Conservation (phyloP, 345 rosid genomes). For the Capsella bursapastoris region DNA sequence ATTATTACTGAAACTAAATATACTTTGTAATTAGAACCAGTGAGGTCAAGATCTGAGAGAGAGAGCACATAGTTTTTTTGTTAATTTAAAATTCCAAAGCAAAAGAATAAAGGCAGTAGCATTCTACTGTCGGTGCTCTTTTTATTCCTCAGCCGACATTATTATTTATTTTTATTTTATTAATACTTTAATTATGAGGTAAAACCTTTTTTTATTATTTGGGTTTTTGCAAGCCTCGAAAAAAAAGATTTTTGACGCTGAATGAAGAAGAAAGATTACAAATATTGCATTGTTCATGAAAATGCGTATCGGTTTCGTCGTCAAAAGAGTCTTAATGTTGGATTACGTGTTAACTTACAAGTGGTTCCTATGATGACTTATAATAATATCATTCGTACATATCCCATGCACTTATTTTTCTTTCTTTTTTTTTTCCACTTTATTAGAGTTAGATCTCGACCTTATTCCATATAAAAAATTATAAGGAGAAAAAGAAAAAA, state of each 20-base stretch:
- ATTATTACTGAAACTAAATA: background rate
- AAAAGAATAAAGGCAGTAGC: constrained; percentile 40
- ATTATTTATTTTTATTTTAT: background rate
- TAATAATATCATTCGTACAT: background rate
- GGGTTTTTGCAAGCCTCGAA: background rate
- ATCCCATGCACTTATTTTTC: constrained; percentile 34
- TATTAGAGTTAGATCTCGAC: constrained; percentile 5
- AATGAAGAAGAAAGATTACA: constrained; percentile 1
- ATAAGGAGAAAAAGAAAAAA: background rate
- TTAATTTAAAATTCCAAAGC: constrained; percentile 18
- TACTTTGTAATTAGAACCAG: background rate
- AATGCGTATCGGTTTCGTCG: background rate
- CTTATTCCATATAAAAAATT: background rate
- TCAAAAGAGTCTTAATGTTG: background rate
- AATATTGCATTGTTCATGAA: constrained; percentile 26
- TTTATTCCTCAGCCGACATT: constrained; percentile 25
- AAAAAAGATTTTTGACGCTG: background rate
- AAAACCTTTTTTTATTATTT: background rate
- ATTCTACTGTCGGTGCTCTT: constrained; percentile 43
- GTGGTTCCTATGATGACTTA: constrained; percentile 19
- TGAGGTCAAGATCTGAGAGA: background rate
- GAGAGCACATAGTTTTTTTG: constrained; percentile 13
- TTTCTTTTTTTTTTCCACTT: background rate
- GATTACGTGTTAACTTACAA: constrained; percentile 6
- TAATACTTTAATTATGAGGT: background rate